Base-by-base conservation (phyloP, 352 stramenopile species). In the Phytophthora sp. region DNA sequence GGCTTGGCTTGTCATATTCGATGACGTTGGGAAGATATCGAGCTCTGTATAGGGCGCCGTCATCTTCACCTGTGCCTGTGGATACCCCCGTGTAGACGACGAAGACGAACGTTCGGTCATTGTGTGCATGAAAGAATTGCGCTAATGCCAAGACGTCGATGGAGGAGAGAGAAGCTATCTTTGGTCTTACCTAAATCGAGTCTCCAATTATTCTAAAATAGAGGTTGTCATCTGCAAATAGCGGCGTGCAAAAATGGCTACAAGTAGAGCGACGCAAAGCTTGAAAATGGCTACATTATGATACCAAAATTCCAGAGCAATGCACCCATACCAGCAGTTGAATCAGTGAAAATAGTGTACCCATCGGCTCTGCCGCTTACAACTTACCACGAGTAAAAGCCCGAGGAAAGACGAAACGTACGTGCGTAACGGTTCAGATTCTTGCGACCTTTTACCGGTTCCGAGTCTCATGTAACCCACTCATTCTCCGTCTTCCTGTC, bases 1-100 rank as follows among this genome's bases (percentile, higher is more conserved):
- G 9, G 27, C 3, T 11, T 33, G 53, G 20, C 30, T 45, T 1
- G 16, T 15, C 1, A 6, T 30, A 68, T 68, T 55, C 42, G 44
- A 51, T 18, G 36, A 26, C 42, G 39, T 8, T 27, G 66, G 66
- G 12, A 74, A 74, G 21, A 74, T 63, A 36, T 74, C 31, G 21
- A 74, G 61, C 39, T 59, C 50, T 21, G 29, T 74, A 29, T 60
- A 74, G 27, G 54, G 54, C 9, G 66, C 66, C 8, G 26, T 18
- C 16, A 49, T 36, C 39, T 29, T 52, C 13, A 15, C 20, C 9
- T 50, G 62, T 12, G 41, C 27, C 44, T 63, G 42, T 5, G 27
- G 18, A 41, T 50, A 68, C 12, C 50, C 30, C 13, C 33, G 38
- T 21, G 36, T 36, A 9, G 47, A 44, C n/a, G 55, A 61, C 21